A percentile compares a stretch with the other conserved stretches of the same genome.
These are phyloP conservation scores for Phytophthora litchii DNA, from an alignment of 352 stramenopile species.

Conservation along the genomic window DNA sequence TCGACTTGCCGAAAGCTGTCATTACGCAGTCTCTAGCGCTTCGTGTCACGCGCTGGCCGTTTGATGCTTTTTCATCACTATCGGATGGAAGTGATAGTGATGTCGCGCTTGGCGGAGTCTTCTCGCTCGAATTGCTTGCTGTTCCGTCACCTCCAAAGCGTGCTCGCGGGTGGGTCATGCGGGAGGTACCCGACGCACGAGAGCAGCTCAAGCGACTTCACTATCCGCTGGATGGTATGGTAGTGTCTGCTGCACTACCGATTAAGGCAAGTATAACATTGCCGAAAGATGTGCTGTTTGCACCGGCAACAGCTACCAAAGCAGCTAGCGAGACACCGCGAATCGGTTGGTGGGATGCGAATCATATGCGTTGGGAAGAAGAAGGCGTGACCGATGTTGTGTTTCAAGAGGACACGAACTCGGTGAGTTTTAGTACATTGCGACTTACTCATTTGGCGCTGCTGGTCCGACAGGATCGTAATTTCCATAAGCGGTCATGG, in stretches of 20 bases:
- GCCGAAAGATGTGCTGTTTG: slow-evolving; percentile 60
- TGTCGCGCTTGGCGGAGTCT: slow-evolving; percentile 65
- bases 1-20: slow-evolving; percentile 82
- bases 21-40: slow-evolving; percentile 80
- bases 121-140: slow-evolving; percentile 70
- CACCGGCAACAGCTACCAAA: slow-evolving; percentile 6
- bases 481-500: slow-evolving; percentile 73
- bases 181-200: slow-evolving; percentile 58
- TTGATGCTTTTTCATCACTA: slow-evolving; percentile 47
- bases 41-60: slow-evolving; percentile 65
- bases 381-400: slow-evolving; percentile 76
- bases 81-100: slow-evolving; percentile 27
- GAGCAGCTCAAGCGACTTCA: slow-evolving; percentile 68
- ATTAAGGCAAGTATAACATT: slow-evolving; percentile 69
- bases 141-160: slow-evolving; percentile 72
- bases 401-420: slow-evolving; percentile 60
- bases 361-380: slow-evolving; percentile 63
- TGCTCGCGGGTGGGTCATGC: slow-evolving; percentile 79
- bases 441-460: slow-evolving; percentile 76
- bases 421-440: slow-evolving; percentile 75
- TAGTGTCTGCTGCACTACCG: slow-evolving; percentile 64
- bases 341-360: slow-evolving; percentile 73
- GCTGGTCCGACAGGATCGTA: slow-evolving; percentile 70
- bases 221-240: slow-evolving; percentile 79
- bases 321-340: slow-evolving; percentile 32